Evolutionary conservation across 306 rosid species (phyloP), one percentile per base, ranked within the genome.

Genomic region (Trifolium repens): DNA sequence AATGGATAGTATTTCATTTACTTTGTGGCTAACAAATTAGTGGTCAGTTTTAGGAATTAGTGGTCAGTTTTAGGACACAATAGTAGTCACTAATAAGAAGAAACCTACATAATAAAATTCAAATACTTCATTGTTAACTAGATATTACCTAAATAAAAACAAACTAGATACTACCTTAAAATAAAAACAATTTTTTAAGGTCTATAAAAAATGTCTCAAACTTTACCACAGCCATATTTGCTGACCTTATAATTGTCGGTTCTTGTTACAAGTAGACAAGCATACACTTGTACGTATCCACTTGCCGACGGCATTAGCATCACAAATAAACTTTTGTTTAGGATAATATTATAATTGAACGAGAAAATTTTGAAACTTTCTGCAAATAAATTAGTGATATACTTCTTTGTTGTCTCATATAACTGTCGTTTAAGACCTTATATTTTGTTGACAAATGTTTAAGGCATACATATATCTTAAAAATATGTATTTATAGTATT

Each of bases 151-250:
- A 4, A 34, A 17, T 17, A 34, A 26, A 26, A 26, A 26, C 27
- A 26, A 26, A 26, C 27, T 26, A 26, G 1, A 26, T 26, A 26
- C 27, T 32, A 80, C 50, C 49, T 52, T 9, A 55, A 77, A 54
- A 46, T 19, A 52, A 60, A 59, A 43, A 11, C 55, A 75, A 19
- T 24, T 76, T 76, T 81, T 57, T 55, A 14, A 6, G 74, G 70
- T 54, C 74, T 71, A 32, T 32, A 32, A 72, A 37, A 67, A 77
- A 72, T 47, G 12, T 67, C 8, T 65, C 39, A 5, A 34, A 34
- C 9, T 58, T 58, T 70, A 70, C 40, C 70, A 52, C 64, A 81
- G 24, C 81, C 77, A 69, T 53, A 62, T 6, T 53, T 37, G 64
- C 35, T 73, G 60, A 57, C 14, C 49, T 57, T 16, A 39, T 4